Evolutionary conservation across 805 yeast genomes (phyloP), one percentile per base, ranked within the genome.

Genomic region (Lachancea quebecensis): DNA sequence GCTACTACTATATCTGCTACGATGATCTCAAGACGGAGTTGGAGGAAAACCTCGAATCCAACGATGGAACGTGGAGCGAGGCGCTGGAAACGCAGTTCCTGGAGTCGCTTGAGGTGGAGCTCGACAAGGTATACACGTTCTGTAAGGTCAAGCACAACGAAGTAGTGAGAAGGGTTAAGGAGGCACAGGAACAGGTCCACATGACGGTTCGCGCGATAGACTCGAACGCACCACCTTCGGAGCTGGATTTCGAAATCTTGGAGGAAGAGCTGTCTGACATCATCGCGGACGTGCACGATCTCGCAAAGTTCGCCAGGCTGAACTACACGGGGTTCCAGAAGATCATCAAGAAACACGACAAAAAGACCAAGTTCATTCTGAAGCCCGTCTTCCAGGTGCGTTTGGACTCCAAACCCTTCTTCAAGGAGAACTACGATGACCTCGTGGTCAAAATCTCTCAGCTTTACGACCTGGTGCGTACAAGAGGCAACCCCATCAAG

Each of bases 271-370:
- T 85, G 47, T 75, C 82, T 46, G 96, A 90, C 56, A 82, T 93
- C 56, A 90, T 93, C 66, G 96, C 97, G 17, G 97, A 90, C 68
- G 96, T 93, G 38, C 97, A 93, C 60, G 99, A 93, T 65, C 75
- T 93, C 58, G 96, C 96, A 53, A 91, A 91, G 64, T 93, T 87
- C 65, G 79, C 96, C 15, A 77, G 95, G 50, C 77, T 93, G 61
- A 93, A 93, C 67, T 93, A 93, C 71, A 90, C 96, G 16, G 99
- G 99, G 2, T 93, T 93, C 72, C 96, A 88, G 66, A 93, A 93
- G 67, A 93, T 93, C 56, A 78, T 93, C 60, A 93, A 93, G 70
- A 93, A 93, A 68, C 99, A 93, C 66, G 99, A 93, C 68, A 93
- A 93, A 67, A 77, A 78, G 52, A 90, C 98, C 14, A 73, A 74